These are phyloP conservation scores for Plantago rigida DNA, from an alignment of 305 asterid genomes.

Conservation along the genomic window DNA sequence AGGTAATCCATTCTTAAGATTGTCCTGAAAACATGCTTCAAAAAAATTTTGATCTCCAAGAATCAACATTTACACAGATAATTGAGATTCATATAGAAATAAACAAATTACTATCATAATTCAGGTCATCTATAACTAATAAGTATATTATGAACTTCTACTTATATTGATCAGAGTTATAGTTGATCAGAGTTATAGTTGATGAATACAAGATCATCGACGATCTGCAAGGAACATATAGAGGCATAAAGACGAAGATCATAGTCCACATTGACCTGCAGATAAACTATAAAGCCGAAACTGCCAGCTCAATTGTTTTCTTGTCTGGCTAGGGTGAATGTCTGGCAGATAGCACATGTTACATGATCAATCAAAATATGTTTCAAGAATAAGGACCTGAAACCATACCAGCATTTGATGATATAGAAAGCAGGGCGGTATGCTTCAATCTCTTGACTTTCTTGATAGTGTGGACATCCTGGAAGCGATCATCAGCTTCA, in stretches of 20 bases:
- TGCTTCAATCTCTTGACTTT: conserved; percentile 52
- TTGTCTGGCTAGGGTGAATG: conserved; percentile 15
- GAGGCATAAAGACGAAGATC: background rate
- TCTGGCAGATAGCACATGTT: conserved; percentile 13
- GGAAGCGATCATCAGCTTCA: conserved; percentile 25
- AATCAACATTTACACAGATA: no score
- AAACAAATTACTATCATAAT: background rate
- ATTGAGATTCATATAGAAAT: no score
- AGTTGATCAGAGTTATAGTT: no score
- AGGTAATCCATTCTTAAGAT: no score
- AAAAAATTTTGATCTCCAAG: no score
- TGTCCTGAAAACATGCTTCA: no score
- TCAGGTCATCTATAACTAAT: background rate
- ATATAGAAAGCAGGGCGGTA: conserved; percentile 39
- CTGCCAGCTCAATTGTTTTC: background rate
- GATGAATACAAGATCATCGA: conserved; percentile 3
- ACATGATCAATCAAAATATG: conserved; percentile 4
- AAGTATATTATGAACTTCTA: conserved; percentile 1
- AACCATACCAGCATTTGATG: conserved; percentile 59
- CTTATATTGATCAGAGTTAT: background rate
- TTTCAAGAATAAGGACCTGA: conserved; percentile 16
- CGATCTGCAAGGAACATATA: background rate
- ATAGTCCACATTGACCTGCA: background rate
- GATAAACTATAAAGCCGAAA: conserved; percentile 4
- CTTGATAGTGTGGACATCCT: conserved; percentile 29